These are phyloP conservation scores for Aureobasidium sp. DNA, from an alignment of 2,329 filamentous ascomycete genomes.

Conservation along the genomic window DNA sequence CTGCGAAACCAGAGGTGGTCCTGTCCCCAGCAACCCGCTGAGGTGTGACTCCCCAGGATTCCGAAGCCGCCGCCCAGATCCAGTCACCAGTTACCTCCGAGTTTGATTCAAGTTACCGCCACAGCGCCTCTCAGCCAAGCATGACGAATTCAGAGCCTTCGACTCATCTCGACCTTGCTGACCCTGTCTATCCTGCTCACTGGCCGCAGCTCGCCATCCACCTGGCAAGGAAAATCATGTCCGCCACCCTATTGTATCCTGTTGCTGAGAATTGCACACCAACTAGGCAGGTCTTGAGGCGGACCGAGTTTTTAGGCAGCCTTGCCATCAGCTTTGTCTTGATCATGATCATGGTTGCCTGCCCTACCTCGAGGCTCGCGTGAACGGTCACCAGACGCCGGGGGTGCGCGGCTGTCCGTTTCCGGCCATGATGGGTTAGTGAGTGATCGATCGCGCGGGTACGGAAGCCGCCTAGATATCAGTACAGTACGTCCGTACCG, in stretches of 20 bases:
- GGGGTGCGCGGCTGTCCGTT: not conserved
- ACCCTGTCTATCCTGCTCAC: not conserved
- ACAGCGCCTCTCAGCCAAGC: not conserved
- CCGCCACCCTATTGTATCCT: not conserved
- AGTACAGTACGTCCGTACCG: not conserved
- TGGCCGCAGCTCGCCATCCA: not conserved
- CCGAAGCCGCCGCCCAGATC: not conserved
- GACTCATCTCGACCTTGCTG: not conserved
- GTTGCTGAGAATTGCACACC: not conserved
- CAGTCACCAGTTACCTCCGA: too few species aligned
- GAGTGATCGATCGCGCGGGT: not conserved
- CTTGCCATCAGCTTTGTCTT: not conserved
- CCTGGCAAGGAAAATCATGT: not conserved
- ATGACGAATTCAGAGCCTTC: not conserved
- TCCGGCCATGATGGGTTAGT: not conserved
- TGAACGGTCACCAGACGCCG: not conserved
- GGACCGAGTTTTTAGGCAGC: slow-evolving; percentile 2
- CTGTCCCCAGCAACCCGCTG: too few species aligned
- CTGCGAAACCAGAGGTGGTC: not conserved
- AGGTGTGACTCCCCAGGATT: not conserved
- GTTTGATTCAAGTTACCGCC: not conserved
- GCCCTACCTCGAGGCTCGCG: not conserved
- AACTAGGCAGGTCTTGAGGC: not conserved
- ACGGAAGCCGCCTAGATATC: not conserved
- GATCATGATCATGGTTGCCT: not conserved